phyloP scores from a whole-genome alignment of 2,329 filamentous ascomycete species.

The Venturia oleaginea region DNA sequence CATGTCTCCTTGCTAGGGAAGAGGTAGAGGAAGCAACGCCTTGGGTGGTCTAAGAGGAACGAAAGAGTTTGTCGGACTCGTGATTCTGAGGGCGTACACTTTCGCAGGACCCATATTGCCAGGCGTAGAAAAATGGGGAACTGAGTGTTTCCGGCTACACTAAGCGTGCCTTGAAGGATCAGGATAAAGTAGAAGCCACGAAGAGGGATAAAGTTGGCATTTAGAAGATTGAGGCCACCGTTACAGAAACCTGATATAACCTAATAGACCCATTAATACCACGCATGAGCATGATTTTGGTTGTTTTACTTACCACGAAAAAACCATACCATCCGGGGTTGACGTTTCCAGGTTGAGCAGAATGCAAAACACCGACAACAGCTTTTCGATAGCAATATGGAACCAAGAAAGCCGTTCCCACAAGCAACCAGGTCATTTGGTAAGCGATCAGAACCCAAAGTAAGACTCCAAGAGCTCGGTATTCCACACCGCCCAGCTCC shows the following conservation, averaged over 20 bases:
- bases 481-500: conserved; percentile 35
- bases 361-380: conserved; percentile 12
- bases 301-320: conserved; percentile 19
- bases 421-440: conserved; percentile 23
- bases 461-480: conserved; percentile 23
- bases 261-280: neutral
- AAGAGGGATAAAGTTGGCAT: conserved; percentile 29
- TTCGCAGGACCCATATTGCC: conserved; percentile 46
- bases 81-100: conserved; percentile 15
- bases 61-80: conserved; percentile 26
- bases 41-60: conserved; percentile 29
- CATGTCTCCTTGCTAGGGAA: conserved; percentile 57
- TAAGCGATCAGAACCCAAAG: conserved; percentile 19
- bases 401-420: conserved; percentile 17
- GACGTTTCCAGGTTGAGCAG: conserved; percentile 19
- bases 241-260: conserved; percentile 23
- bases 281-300: too few species aligned
- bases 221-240: conserved; percentile 25
- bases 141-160: conserved; percentile 57
- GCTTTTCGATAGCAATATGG: conserved; percentile 16
- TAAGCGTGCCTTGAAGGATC: conserved; percentile 45
- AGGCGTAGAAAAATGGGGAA: conserved; percentile 56
- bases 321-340: conserved; percentile 24
- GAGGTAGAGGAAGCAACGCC: conserved; percentile 53
- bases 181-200: conserved; percentile 33